Base-by-base conservation (phyloP, 768 basidiomycete genomes). In the Lentinula lateritia region DNA sequence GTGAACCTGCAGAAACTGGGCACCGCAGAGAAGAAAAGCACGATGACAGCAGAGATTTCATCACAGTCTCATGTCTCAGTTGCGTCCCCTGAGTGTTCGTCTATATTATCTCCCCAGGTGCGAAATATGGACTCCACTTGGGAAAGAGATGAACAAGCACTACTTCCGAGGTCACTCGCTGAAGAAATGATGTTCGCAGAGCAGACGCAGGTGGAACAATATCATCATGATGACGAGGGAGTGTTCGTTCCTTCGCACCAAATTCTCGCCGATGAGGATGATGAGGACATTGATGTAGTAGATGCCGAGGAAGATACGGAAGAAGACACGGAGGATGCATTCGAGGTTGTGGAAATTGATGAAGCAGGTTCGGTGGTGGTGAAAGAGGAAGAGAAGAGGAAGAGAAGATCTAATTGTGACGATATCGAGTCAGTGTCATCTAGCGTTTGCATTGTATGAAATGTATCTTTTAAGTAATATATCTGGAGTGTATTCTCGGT, bases 111-210 rank as follows among this genome's bases (percentile, higher is more conserved):
- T 20, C n/a, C 18, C 0, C 46, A 5, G 20, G n/a, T 32, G 23
- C n/a, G 16, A 45, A 56, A 34, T 28, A 7, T 16, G 20, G 41
- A 32, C 20, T 7, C 16, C 8, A 10, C 13, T 5, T 41, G n/a
- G 54, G 15, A 55, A 42, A 16, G 3, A 23, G 39, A 55, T 13
- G 12, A n/a, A 18, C 18, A 41, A 16, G 23, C 23, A n/a, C 55
- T 3, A 5, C 43, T 28, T 18, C 35, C 5, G 23, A n/a, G 41
- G 20, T 56, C 55, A 16, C 18, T 56, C 20, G 55, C 55, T 6
- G 55, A 56, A 16, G 55, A 56, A n/a, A 56, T 56, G 55, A 23
- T 10, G 43, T 56, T 39, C 5, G 55, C 55, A 28, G 55, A 56
- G 13, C 32, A 41, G 23, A 34, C n/a, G 12, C 20, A 56, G 13